A percentile compares a stretch with the other conserved stretches of the same genome.
Evolutionary conservation across 306 rosid species (phyloP).

Genomic region (Cicer chorassanicum): DNA sequence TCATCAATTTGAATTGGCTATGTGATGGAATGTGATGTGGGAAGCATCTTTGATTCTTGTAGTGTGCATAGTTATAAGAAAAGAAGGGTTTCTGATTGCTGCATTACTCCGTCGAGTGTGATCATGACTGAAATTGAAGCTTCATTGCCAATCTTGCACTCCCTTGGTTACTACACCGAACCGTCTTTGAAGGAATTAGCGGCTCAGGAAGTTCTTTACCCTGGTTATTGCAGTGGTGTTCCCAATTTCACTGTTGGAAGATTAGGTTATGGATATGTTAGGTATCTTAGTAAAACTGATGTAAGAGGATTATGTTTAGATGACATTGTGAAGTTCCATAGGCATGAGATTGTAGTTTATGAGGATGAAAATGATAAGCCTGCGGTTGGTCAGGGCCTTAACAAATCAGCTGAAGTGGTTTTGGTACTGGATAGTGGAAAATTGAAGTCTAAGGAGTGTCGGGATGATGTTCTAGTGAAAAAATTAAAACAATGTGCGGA

Average conservation of each 20-base stretch:
- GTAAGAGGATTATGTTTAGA: conserved; percentile 66
- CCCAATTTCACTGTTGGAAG: conserved; percentile 80
- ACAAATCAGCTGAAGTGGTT: conserved; percentile 94
- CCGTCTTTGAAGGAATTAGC: conserved; percentile 72
- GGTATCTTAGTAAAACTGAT: conserved; percentile 72
- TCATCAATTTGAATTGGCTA: conserved; percentile 36
- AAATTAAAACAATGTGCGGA: conserved; percentile 60
- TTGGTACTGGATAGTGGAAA: conserved; percentile 56
- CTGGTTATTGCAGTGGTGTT: conserved; percentile 71
- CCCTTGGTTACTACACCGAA: conserved; percentile 59
- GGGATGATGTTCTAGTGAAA: conserved; percentile 47
- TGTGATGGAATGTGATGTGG: conserved; percentile 52
- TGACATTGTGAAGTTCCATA: conserved; percentile 64
- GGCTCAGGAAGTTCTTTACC: conserved; percentile 57
- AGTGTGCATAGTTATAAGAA: conserved; percentile 50
- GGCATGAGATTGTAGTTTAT: conserved; percentile 79
- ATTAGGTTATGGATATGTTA: conserved; percentile 75
- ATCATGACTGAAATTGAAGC: conserved; percentile 48
- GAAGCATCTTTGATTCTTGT: conserved; percentile 45
- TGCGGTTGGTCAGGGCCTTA: conserved; percentile 76
- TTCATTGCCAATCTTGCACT: conserved; percentile 59
- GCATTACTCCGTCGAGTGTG: conserved; percentile 35
- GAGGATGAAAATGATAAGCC: conserved; percentile 76
- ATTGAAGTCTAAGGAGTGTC: conserved; percentile 47
- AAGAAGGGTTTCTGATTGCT: conserved; percentile 53